A percentile compares a stretch with the other conserved stretches of the same genome.
Evolutionary conservation across 192 early-diverging fungal species (phyloP).

Genomic region (Polychytrium aggregatum): DNA sequence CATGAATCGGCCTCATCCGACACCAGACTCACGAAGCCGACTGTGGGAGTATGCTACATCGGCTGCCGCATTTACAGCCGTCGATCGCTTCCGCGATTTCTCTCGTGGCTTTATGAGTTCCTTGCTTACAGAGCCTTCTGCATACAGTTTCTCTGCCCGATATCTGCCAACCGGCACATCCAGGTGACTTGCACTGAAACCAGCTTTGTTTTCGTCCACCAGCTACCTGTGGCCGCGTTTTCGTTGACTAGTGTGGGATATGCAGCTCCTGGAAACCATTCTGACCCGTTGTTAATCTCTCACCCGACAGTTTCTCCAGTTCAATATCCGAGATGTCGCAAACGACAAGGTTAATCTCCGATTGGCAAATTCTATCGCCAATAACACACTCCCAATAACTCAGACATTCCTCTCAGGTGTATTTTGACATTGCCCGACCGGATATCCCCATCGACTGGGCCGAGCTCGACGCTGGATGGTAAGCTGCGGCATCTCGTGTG

Average conservation of each 20-base stretch:
- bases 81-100: too few relatives aligned
- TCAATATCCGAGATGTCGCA: conserved; percentile 33
- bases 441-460: conserved; percentile 18
- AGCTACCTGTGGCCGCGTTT: too few relatives aligned
- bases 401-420: conserved; percentile 6
- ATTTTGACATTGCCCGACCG: conserved; percentile 36
- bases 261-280: background rate
- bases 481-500: too few relatives aligned
- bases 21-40: too few relatives aligned
- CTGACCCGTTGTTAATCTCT: background rate
- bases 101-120: too few relatives aligned
- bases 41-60: too few relatives aligned
- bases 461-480: conserved; percentile 5
- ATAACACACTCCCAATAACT: background rate
- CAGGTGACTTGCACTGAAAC: conserved; percentile 9
- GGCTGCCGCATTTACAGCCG: too few relatives aligned
- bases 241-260: background rate
- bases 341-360: conserved; percentile 3
- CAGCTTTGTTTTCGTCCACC: conserved; percentile 1
- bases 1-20: too few relatives aligned
- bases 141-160: conserved; percentile 20
- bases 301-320: conserved; percentile 32
- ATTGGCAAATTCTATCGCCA: background rate
- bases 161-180: conserved; percentile 7
- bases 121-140: too few relatives aligned